Conservation (phyloP, 768 basidiomycete genomes). For the Leccinum incarnatum region DNA sequence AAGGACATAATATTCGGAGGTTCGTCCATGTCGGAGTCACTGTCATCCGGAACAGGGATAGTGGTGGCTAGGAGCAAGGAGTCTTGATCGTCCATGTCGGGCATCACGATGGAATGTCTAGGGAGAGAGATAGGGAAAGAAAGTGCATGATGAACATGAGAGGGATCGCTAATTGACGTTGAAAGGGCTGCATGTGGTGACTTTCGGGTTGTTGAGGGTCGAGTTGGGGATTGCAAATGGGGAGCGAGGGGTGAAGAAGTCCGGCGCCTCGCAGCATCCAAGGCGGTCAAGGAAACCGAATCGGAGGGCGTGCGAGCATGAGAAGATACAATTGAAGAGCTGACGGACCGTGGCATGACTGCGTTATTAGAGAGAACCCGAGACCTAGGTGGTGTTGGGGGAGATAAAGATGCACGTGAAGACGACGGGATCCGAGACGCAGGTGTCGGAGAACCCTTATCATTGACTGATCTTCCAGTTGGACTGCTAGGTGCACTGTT, state of each 20-base stretch:
- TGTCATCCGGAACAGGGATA: slow-evolving; percentile 75
- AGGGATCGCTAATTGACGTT: slow-evolving; percentile 29
- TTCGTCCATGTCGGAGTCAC: slow-evolving; percentile 61
- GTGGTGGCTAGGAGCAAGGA: slow-evolving; percentile 67
- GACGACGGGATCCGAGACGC: slow-evolving; percentile 47
- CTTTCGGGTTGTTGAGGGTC: slow-evolving; percentile 37
- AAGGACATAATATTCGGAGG: slow-evolving; percentile 69
- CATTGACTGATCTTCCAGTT: slow-evolving; percentile 40
- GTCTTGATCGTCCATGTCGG: slow-evolving; percentile 48
- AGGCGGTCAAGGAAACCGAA: slow-evolving; percentile 16
- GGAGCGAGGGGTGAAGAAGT: slow-evolving; percentile 49
- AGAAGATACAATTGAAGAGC: slow-evolving; percentile 29
- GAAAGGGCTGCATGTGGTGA: slow-evolving; percentile 39
- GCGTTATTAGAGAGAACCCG: slow-evolving; percentile 40
- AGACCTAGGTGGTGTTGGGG: slow-evolving; percentile 41
- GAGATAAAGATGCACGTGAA: slow-evolving; percentile 45
- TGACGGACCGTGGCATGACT: slow-evolving; percentile 44
- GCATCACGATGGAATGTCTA: slow-evolving; percentile 44
- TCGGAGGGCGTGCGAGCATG: slow-evolving; percentile 49
- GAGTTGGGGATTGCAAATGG: slow-evolving; percentile 29
- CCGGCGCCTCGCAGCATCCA: slow-evolving; percentile 38
- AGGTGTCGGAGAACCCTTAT: slow-evolving; percentile 37
- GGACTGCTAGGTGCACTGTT: slow-evolving; percentile 42
- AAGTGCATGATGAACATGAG: slow-evolving; percentile 17
- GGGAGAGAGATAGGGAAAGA: slow-evolving; percentile 29